Evolutionary conservation across 2,329 filamentous ascomycete genomes (phyloP).

Genomic region (Magnaporthales sp.): DNA sequence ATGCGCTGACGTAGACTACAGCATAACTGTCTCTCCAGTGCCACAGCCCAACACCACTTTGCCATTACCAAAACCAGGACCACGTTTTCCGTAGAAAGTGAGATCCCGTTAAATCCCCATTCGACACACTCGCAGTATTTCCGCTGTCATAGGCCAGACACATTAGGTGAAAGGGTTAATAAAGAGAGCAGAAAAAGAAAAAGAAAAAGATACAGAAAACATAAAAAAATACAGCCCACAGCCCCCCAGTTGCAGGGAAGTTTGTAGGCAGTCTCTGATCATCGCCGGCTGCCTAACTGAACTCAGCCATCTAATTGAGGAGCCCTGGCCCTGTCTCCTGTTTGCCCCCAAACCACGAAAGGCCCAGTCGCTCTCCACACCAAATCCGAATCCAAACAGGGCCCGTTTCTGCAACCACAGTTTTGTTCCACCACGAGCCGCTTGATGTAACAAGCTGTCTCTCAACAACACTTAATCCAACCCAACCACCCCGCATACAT

Average conservation of each 20-base stretch:
- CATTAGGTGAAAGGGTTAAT: not conserved
- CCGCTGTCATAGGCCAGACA: not conserved
- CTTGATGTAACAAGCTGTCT: not conserved
- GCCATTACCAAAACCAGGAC: not conserved
- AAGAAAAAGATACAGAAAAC: not conserved
- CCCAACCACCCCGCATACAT: not conserved
- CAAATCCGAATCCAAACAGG: not conserved
- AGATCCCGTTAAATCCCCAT: not conserved
- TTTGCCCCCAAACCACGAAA: not conserved
- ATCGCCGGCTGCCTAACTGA: not conserved
- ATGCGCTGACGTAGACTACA: constrained; percentile 11
- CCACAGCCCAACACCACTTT: constrained; percentile 1
- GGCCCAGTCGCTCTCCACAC: not conserved
- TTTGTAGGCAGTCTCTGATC: not conserved
- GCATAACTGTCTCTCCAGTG: not conserved
- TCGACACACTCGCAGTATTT: not conserved
- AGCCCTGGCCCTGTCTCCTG: not conserved
- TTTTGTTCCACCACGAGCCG: not conserved
- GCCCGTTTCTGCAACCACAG: not conserved
- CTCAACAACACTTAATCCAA: not conserved
- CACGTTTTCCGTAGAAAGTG: not conserved
- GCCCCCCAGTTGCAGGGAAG: not conserved
- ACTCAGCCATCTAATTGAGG: not conserved
- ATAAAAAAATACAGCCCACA: not conserved
- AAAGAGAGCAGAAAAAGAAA: not conserved